Base-by-base conservation (phyloP, 768 basidiomycete species). In the Ephemerocybe angulata region DNA sequence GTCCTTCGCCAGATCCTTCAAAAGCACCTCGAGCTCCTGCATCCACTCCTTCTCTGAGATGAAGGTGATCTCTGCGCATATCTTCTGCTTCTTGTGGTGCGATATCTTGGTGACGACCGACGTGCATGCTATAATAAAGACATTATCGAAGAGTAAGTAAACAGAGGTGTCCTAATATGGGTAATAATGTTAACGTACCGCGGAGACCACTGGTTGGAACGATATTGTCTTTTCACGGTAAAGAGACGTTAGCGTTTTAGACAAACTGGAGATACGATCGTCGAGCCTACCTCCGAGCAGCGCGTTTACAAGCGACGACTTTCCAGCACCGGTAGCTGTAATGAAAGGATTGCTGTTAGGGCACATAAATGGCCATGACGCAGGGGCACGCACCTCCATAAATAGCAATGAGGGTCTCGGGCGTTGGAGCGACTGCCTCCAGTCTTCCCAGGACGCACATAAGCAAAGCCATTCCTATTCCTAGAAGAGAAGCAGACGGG, bases 121-220 rank as follows among this genome's bases (percentile, higher is more conserved):
- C 3, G 83, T 86, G 57, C 84, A 86, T 4, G 84, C 84, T 84
- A 54, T 28, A 52, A 28, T n/a, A n/a, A 35, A 35, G 33, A 35
- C 17, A 17, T 8, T 35, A 8, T 8, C 33, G 33, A 35, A 35
- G 33, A 17, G 33, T 35, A 8, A 8, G 33, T 17, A 17, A 35
- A 35, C 33, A 35, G 33, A 17, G 17, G 10, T 35, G 17, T 17
- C 33, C 8, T 35, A 17, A 8, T 8, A 35, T 35, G 8, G 33
- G 33, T 8, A 8, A 41, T 10, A 15, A 33, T 43, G 50, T 29
- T 37, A 35, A 30, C 61, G 28, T 53, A 83, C 82, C 82, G 58
- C 81, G 74, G 83, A 84, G 84, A 22, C 83, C 83, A 57, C 81
- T 83, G 3, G 84, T 85, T 4, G 84, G 84, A 11, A 86, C 82